phyloP scores from a whole-genome alignment of 2,329 filamentous ascomycete species.

The Diatrype stigma region DNA sequence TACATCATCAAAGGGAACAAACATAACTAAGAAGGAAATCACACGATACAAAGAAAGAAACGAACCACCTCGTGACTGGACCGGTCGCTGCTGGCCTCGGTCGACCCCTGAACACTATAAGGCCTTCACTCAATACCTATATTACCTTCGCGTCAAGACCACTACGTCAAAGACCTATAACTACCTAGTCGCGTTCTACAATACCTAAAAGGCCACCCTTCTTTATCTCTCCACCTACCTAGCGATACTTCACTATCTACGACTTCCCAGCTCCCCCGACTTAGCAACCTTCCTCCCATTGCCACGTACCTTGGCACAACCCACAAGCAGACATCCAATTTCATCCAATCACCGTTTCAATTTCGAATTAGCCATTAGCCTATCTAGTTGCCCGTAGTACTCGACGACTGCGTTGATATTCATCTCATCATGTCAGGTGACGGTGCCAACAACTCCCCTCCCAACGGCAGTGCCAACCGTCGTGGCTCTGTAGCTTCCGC shows the following conservation, averaged over 20 bases:
- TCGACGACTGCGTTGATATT: background rate
- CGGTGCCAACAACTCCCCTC: conserved; percentile 17
- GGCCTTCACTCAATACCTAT: background rate
- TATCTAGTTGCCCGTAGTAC: background rate
- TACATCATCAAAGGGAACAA: background rate
- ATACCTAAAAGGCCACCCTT: background rate
- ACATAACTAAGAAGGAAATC: background rate
- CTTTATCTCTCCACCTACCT: background rate
- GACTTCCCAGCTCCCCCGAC: background rate
- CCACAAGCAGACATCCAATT: background rate
- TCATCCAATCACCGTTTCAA: background rate
- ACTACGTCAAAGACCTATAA: background rate
- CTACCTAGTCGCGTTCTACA: background rate
- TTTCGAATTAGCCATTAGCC: conserved; percentile 4
- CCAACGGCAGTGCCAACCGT: conserved; percentile 32
- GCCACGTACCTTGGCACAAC: background rate
- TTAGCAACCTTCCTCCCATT: too few relatives aligned
- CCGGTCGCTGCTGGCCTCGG: background rate
- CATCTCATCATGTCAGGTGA: conserved; percentile 27
- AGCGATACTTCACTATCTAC: background rate
- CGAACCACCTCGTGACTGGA: background rate
- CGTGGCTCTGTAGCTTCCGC: conserved; percentile 55
- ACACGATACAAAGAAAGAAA: conserved; percentile 1
- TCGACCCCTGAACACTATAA: background rate
- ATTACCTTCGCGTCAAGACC: background rate